Evolutionary conservation across 768 basidiomycete genomes (phyloP).

Genomic region (Dioszegia aurantiaca): DNA sequence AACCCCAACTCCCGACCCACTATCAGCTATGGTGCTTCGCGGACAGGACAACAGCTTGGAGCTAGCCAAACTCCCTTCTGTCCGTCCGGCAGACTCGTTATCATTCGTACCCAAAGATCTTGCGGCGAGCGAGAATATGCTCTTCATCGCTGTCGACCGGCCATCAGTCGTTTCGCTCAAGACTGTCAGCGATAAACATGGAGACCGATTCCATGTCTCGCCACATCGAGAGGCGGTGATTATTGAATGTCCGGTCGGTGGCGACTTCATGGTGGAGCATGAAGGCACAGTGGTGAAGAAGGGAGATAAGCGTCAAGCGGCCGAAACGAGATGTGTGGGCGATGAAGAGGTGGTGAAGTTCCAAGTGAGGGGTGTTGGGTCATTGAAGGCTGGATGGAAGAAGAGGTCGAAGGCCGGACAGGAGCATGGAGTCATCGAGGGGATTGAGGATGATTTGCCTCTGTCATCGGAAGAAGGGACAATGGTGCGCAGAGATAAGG

Average conservation of each 20-base stretch:
- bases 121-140: slow-evolving; percentile 71
- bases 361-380: slow-evolving; percentile 43
- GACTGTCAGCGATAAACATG: slow-evolving; percentile 66
- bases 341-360: slow-evolving; percentile 42
- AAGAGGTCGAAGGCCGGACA: slow-evolving; percentile 32
- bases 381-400: slow-evolving; percentile 40
- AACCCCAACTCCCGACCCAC: slow-evolving; percentile 27
- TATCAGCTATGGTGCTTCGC: slow-evolving; percentile 29
- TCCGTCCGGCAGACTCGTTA: slow-evolving; percentile 48
- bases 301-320: slow-evolving; percentile 60
- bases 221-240: slow-evolving; percentile 64
- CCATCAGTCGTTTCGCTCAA: slow-evolving; percentile 75
- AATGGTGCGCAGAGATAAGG: slow-evolving; percentile 26
- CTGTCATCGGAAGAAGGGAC: slow-evolving; percentile 25
- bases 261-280: slow-evolving; percentile 58
- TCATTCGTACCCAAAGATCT: slow-evolving; percentile 55
- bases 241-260: slow-evolving; percentile 76
- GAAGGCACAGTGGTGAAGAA: slow-evolving; percentile 57
- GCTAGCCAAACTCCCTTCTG: slow-evolving; percentile 36
- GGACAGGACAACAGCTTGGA: slow-evolving; percentile 20
- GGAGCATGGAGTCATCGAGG: slow-evolving; percentile 41
- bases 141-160: slow-evolving; percentile 67
- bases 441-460: slow-evolving; percentile 38
- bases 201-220: slow-evolving; percentile 68
- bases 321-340: slow-evolving; percentile 47